A percentile compares a stretch with the other conserved stretches of the same genome.
phyloP scores from a whole-genome alignment of 306 rosid genomes.

The Elaeagnus macrophylla region DNA sequence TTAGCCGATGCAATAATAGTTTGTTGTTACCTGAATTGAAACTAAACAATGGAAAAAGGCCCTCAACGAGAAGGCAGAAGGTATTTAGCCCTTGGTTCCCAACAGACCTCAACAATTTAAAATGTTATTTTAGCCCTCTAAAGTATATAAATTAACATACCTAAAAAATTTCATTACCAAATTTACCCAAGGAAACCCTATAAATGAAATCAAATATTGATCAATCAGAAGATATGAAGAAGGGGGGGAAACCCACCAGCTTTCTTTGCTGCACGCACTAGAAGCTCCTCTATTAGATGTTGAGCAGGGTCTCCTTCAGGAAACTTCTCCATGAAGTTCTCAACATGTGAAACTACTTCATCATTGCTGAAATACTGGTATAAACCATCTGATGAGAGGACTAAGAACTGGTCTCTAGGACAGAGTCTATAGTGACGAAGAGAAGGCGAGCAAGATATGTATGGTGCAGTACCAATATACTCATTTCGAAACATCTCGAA shows the following conservation, averaged over 20 bases:
- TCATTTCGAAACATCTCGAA: constrained; percentile 95
- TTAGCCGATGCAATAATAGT: no score
- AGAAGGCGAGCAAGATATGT: constrained; percentile 88
- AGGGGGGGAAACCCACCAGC: constrained; percentile 61
- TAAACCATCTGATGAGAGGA: constrained; percentile 94
- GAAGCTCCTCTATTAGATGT: constrained; percentile 98
- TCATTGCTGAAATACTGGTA: constrained; percentile 91
- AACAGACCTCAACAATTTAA: no score
- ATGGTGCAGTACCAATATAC: constrained; percentile 87
- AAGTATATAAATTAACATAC: no score
- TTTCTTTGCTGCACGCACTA: constrained; percentile 92
- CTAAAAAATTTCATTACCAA: no score
- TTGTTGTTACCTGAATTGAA: no score
- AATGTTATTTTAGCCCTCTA: no score
- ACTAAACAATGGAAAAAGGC: no score
- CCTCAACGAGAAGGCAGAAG: no score
- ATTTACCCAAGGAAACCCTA: no score
- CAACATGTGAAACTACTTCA: constrained; percentile 93
- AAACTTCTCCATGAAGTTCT: constrained; percentile 90
- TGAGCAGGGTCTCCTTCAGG: constrained; percentile 99
- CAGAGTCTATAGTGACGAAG: constrained; percentile 79
- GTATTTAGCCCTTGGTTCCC: no score
- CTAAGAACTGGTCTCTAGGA: constrained; percentile 80
- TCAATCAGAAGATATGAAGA: neutral
- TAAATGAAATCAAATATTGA: no score